Evolutionary conservation across 2,329 filamentous ascomycete species (phyloP).

Genomic region (Triangularia setosa): DNA sequence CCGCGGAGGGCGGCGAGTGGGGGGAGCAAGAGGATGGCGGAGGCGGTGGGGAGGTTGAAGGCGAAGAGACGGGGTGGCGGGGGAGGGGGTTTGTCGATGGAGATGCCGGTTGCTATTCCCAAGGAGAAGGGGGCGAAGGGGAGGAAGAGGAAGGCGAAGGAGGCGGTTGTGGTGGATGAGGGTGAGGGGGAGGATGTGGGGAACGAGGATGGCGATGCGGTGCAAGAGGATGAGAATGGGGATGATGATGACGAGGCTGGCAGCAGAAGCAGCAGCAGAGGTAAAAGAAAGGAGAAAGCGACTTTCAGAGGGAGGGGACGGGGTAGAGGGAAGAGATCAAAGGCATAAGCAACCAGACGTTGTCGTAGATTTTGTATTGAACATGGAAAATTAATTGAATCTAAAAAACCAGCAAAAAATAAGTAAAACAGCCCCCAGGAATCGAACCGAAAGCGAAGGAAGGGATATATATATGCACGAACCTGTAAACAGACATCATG

Average conservation of each 20-base stretch:
- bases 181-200: slow-evolving; percentile 20
- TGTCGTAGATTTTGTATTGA: neutral
- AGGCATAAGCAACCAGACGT: slow-evolving; percentile 12
- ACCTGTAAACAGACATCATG: neutral
- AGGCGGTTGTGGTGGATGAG: slow-evolving; percentile 17
- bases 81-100: slow-evolving; percentile 14
- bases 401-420: neutral
- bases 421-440: neutral
- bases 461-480: too few relatives aligned
- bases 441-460: neutral
- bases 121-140: slow-evolving; percentile 20
- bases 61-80: slow-evolving; percentile 22
- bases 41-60: slow-evolving; percentile 31
- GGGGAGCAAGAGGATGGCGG: slow-evolving; percentile 32
- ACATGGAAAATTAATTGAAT: neutral
- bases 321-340: slow-evolving; percentile 29
- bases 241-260: slow-evolving; percentile 10
- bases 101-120: slow-evolving; percentile 21
- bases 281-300: slow-evolving; percentile 11
- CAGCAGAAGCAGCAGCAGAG: slow-evolving; percentile 5
- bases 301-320: slow-evolving; percentile 17
- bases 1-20: slow-evolving; percentile 24
- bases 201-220: slow-evolving; percentile 5
- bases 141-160: slow-evolving; percentile 34
- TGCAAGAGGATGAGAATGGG: slow-evolving; percentile 8